Percentiles rank a stretch among this genome's conserved stretches.
Conservation (phyloP, 139 green algal genomes). For the Auxenochlorella protothecoides region DNA sequence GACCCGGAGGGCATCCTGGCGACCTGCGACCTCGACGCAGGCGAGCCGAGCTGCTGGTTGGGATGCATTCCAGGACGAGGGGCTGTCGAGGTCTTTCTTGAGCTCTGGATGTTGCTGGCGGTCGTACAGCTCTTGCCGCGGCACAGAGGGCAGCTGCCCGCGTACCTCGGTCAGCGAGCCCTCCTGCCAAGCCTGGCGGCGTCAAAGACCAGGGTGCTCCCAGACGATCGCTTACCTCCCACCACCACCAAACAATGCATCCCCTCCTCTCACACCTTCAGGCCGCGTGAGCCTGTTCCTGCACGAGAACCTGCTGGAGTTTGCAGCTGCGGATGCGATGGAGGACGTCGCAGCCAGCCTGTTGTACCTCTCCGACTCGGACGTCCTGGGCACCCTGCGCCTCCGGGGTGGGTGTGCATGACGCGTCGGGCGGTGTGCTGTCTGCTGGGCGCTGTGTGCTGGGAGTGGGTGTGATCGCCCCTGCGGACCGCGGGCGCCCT, state of each 20-base stretch:
- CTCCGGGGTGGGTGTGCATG: conserved; percentile 6
- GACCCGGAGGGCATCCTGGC: conserved; percentile 43
- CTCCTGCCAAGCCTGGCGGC: too few species aligned
- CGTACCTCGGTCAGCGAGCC: too few species aligned
- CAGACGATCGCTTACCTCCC: neutral
- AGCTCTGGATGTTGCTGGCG: neutral
- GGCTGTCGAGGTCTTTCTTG: neutral
- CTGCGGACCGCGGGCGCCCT: neutral
- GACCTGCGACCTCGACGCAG: conserved; percentile 33
- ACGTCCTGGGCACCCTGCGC: conserved; percentile 4
- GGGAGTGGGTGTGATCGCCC: too few species aligned
- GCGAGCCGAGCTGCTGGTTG: neutral
- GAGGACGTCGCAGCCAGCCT: conserved; percentile 31
- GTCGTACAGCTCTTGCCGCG: too few species aligned
- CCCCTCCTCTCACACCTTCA: neutral
- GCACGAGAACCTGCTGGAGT: conserved; percentile 51
- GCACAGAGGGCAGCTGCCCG: too few species aligned
- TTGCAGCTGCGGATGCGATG: conserved; percentile 30
- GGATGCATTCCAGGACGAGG: neutral
- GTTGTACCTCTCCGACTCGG: conserved; percentile 34
- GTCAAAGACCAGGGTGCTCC: too few species aligned
- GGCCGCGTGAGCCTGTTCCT: conserved; percentile 41
- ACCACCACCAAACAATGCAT: neutral
- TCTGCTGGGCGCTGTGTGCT: neutral
- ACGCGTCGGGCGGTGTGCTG: neutral